Evolutionary conservation across 768 basidiomycete species (phyloP).

Genomic region (Chiua virens): DNA sequence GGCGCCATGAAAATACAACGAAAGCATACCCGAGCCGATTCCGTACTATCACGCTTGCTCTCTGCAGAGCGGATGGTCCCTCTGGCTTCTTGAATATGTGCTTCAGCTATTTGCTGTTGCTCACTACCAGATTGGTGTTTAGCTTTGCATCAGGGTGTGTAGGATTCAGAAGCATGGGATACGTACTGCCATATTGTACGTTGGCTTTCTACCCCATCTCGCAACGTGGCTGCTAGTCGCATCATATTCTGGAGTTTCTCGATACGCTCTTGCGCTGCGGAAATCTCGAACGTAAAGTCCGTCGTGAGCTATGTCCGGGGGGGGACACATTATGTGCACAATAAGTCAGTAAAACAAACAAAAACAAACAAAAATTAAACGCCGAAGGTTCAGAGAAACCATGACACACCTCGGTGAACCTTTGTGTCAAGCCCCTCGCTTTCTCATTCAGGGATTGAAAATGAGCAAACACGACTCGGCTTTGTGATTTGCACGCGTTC

Average conservation of each 20-base stretch:
- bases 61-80: conserved; percentile 11
- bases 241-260: not conserved
- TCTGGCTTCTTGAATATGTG: conserved; percentile 11
- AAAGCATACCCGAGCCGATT: conserved; percentile 13
- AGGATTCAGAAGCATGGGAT: not conserved
- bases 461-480: conserved; percentile 1
- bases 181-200: conserved; percentile 10
- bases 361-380: not conserved
- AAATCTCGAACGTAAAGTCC: conserved; percentile 10
- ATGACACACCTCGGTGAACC: conserved; percentile 5
- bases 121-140: not conserved
- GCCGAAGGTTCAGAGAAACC: not conserved
- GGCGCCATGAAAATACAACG: not conserved
- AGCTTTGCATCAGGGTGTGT: not conserved
- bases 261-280: not conserved
- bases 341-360: not conserved
- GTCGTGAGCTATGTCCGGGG: conserved; percentile 6
- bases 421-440: conserved; percentile 7
- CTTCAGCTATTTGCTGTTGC: not conserved
- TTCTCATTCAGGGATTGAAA: conserved; percentile 5
- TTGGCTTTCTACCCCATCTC: not conserved
- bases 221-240: not conserved
- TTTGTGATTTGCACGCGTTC: conserved; percentile 4
- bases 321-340: not conserved
- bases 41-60: conserved; percentile 9